Evolutionary conservation across 2,329 filamentous ascomycete species (phyloP), one percentile per base, ranked within the genome.

Genomic region (Ophiostoma montium): DNA sequence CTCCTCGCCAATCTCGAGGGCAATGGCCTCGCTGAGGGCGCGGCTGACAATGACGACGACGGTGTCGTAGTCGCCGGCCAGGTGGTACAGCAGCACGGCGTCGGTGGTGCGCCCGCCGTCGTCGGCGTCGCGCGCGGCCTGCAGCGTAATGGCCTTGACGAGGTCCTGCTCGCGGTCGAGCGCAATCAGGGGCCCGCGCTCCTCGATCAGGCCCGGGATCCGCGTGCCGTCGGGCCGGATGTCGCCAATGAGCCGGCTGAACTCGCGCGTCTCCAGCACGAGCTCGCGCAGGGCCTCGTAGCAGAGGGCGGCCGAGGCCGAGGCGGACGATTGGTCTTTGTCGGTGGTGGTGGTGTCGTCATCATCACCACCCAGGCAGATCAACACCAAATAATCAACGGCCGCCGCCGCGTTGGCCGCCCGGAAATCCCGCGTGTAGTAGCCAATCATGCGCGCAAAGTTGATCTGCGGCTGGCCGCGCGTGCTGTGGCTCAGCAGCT

Each of bases 371-470:
- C 96, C 96, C 50, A 98, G 77, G 63, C 87, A 95, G 59, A 98
- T 89, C 50, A 98, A 69, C 6, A 82, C 78, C 44, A 98, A 78
- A 63, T 98, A 98, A 63, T 98, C 92, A 16, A 94, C 86, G 3
- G 94, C 92, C 32, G 87, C 86, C 51, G 85, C 84, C 7, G 88
- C 84, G 59, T 94, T 82, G 18, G 88, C 89, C 30, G 87, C 86
- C 47, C 92, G 83, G 76, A 98, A 98, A 65, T 95, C 89, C 48
- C 84, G 79, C 5, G 94, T 98, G 70, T 98, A 98, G 63, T 92
- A 87, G 36, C 90, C 94, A 53, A 96, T 73, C 71, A 96, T 86
- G 52, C 85, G 83, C 41, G 86, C 89, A 66, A 96, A 96, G 70
- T 92, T 95, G 65, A 98, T 82, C 63, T 95, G 88, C 5, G 88